Conservation (phyloP, 2,329 filamentous ascomycete genomes). For the Talaromyces piceae region DNA sequence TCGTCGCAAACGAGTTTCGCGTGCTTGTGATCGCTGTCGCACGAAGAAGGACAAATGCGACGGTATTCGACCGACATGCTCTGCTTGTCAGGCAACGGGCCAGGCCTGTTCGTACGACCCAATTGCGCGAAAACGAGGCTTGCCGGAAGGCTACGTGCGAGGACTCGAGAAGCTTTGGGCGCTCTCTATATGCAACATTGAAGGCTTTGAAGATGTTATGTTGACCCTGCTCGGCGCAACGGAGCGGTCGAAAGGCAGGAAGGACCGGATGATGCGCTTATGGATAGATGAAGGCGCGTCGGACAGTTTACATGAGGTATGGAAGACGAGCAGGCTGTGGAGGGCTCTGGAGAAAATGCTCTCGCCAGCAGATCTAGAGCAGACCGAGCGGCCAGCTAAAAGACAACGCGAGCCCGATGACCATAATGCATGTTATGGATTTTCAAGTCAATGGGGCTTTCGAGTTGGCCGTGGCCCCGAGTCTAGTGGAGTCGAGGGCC, state of each 20-base stretch:
- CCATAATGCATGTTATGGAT: conserved; percentile 10
- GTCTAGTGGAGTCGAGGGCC: conserved; percentile 21
- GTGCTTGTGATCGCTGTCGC: conserved; percentile 40
- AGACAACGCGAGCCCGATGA: conserved; percentile 27
- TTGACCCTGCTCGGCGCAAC: conserved; percentile 31
- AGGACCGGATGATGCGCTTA: conserved; percentile 28
- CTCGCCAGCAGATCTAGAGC: conserved; percentile 23
- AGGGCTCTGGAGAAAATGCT: conserved; percentile 36
- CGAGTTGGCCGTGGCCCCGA: conserved; percentile 23
- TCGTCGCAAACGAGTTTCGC: conserved; percentile 39
- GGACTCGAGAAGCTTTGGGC: conserved; percentile 41
- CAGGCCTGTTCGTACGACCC: conserved; percentile 39
- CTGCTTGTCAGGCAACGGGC: conserved; percentile 33
- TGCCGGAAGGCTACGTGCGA: conserved; percentile 41
- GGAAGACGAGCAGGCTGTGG: conserved; percentile 37
- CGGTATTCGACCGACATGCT: conserved; percentile 36
- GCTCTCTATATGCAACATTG: conserved; percentile 36
- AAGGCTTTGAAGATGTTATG: conserved; percentile 38
- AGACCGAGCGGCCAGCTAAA: conserved; percentile 20
- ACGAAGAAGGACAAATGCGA: conserved; percentile 42
- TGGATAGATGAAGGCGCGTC: conserved; percentile 35
- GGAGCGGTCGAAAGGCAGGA: conserved; percentile 23
- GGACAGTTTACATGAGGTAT: conserved; percentile 37
- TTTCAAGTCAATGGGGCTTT: conserved; percentile 23
- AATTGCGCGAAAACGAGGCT: conserved; percentile 38